Percentiles rank a stretch among this genome's conserved stretches.
These are phyloP conservation scores for Tilletia indica DNA, from an alignment of 1,284 basidiomycete species.

Conservation along the genomic window DNA sequence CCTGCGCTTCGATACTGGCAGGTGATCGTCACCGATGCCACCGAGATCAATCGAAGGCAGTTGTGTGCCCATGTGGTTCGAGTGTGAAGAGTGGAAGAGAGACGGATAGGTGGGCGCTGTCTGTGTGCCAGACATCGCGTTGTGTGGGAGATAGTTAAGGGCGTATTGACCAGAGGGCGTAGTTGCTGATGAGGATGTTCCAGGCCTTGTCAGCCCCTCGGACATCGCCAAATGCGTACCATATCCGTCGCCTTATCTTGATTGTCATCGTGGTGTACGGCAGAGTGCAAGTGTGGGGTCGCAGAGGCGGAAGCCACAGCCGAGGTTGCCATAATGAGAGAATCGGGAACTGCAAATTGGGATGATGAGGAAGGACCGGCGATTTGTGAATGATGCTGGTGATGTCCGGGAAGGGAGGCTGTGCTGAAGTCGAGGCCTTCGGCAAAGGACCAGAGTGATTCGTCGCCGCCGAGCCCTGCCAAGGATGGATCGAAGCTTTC, in stretches of 20 bases:
- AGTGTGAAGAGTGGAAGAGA: background rate
- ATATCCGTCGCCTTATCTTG: too few species aligned
- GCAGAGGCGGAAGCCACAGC: too few species aligned
- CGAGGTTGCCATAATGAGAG: too few species aligned
- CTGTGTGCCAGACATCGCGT: background rate
- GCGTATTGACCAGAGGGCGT: background rate
- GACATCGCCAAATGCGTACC: too few species aligned
- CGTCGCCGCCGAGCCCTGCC: conserved; percentile 14
- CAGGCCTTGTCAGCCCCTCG: too few species aligned
- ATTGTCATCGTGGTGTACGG: too few species aligned
- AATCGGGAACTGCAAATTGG: too few species aligned
- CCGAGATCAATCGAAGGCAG: too few species aligned
- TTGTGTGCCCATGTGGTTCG: background rate
- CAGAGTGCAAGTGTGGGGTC: too few species aligned
- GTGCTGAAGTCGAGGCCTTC: background rate
- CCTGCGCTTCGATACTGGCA: background rate
- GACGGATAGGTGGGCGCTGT: background rate
- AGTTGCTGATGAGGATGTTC: background rate
- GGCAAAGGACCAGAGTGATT: conserved; percentile 14
- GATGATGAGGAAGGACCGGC: too few species aligned
- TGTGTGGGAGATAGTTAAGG: background rate
- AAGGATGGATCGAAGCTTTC: conserved; percentile 23
- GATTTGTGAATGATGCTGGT: background rate
- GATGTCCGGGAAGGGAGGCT: background rate
- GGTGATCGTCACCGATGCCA: background rate